phyloP scores from a whole-genome alignment of 495 filamentous ascomycete genomes.

The Filosporella fistucella region DNA sequence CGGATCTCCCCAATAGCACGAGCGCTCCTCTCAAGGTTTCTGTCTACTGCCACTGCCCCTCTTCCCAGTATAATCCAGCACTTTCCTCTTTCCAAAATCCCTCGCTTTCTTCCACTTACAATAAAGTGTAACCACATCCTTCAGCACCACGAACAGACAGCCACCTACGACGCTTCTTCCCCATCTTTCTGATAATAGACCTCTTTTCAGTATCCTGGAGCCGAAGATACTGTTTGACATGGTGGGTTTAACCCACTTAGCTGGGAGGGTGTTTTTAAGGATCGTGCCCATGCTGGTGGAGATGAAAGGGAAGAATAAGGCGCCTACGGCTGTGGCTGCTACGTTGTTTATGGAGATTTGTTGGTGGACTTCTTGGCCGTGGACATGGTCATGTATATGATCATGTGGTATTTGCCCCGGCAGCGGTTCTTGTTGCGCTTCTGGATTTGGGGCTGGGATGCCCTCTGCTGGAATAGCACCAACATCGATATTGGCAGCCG shows the following conservation, averaged over 20 bases:
- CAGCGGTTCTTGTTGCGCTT: neutral
- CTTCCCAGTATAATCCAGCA: slow-evolving; percentile 52
- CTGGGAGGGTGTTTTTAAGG: slow-evolving; percentile 52
- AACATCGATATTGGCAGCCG: neutral
- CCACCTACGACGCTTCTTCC: slow-evolving; percentile 66
- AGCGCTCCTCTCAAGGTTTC: neutral
- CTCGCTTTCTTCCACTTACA: slow-evolving; percentile 64
- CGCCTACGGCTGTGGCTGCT: slow-evolving; percentile 35
- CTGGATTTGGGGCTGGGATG: neutral
- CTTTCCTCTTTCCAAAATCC: slow-evolving; percentile 56
- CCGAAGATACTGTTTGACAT: neutral
- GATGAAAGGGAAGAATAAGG: slow-evolving; percentile 39
- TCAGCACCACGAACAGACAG: slow-evolving; percentile 65
- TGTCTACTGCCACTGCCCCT: neutral
- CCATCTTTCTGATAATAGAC: slow-evolving; percentile 60
- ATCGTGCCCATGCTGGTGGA: slow-evolving; percentile 26
- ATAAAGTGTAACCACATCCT: slow-evolving; percentile 65
- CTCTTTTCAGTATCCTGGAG: slow-evolving; percentile 33
- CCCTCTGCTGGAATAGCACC: neutral
- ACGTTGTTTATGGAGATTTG: slow-evolving; percentile 39
- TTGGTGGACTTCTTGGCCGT: slow-evolving; percentile 15
- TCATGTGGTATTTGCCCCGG: neutral
- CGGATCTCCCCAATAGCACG: neutral
- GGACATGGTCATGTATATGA: neutral
- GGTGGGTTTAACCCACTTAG: slow-evolving; percentile 40